Evolutionary conservation across 208 protist genomes (phyloP), one percentile per base, ranked within the genome.

Genomic region (Trypanosoma avium): DNA sequence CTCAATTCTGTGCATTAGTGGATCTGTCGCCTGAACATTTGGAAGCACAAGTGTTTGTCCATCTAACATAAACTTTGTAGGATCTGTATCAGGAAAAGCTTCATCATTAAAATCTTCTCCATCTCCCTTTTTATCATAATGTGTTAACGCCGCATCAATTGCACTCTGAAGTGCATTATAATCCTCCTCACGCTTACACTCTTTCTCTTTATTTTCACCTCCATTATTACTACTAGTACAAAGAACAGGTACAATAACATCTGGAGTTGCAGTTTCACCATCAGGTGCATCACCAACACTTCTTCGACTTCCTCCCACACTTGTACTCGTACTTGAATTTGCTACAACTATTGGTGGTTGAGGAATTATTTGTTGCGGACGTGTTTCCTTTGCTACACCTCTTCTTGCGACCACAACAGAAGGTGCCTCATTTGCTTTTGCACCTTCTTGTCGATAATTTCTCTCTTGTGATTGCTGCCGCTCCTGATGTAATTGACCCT

Each of bases 1-100:
- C 77, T 97, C 93, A 58, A 97, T 97, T 48, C 93, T 82, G 52
- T 89, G 81, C 84, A 94, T 92, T 9, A 97, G 75, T 24, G 89
- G 86, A 59, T 96, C 89, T 1, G 57, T 73, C 5, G 81, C 83
- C 17, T 73, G 81, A 27, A 94, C 76, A 60, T 94, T 92, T 17
- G 85, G 84, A 49, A 97, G 50, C 29, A 90, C 70, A 9, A 97
- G 76, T 21, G 90, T 90, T 54, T 93, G 88, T n/a, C 93, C 93
- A 43, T 95, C 88, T 13, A 97, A 63, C 65, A 94, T 75, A 29
- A 97, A 93, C 58, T 78, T 81, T 40, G 77, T 82, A 0, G 73
- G 69, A 60, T 92, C 84, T 8, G 64, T 62, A 33, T 78, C 75
- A 12, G 48, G 56, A 32, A 81, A 82, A 0, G 78, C 77, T n/a